Evolutionary conservation across 164 flowering plant genomes (phyloP), one percentile per base, ranked within the genome.

Genomic region (Tetracentron sinense): DNA sequence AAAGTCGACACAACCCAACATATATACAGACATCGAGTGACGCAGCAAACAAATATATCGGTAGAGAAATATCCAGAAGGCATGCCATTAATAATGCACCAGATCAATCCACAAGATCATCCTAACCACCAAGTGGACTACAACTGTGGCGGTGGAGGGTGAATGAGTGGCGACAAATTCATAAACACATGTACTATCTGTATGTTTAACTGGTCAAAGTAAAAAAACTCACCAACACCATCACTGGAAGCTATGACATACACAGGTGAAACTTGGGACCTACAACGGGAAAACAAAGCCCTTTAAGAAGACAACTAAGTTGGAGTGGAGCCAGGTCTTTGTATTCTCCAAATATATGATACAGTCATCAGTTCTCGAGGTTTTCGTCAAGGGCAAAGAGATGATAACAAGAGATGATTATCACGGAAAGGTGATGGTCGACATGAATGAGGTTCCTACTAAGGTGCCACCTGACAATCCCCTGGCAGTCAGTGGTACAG

Each of bases 381-480:
- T 86, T 49, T 75, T 64, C 53, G 81, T 83, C 15, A 74, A 76
- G 54, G 90, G 85, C 27, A 80, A 55, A 69, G 90, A 86, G 46
- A 85, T 83, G 82, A 79, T 88, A 23, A 76, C 75, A 11, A 77
- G 87, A 62, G 95, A 90, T 66, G 91, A 90, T 33, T 82, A 80
- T 35, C 38, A 88, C 0, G 97, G 95, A 25, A 81, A 73, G 71
- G 93, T 87, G 27, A 31, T 69, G 20, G 79, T 91, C 28, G 97
- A 91, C 65, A 56, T 91, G 82, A 72, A 85, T 65, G 96, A 91
- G 64, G 79, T 87, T 17, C 96, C 96, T 0, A 91, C 88, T 0
- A 69, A 96, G 61, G 96, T 88, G 25, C 96, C 95, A n/a, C 93
- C 97, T 0, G 91, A 91, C 63, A 91, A 96, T 59, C 97, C 97